A percentile compares a stretch with the other conserved stretches of the same genome.
Evolutionary conservation across 371 early-diverging fungal species (phyloP).

Genomic region (Cladochytrium tenue): DNA sequence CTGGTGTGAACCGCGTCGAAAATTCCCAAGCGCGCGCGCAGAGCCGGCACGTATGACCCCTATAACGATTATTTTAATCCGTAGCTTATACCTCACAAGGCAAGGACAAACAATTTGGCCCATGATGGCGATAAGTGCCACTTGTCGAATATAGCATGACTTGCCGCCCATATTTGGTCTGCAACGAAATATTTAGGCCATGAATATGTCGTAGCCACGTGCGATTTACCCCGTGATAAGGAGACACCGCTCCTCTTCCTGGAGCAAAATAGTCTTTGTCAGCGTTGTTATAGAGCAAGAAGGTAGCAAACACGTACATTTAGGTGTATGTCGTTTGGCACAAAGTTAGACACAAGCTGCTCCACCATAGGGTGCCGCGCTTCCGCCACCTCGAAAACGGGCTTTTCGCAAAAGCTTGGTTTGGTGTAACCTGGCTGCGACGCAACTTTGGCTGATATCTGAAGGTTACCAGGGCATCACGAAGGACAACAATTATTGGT

Average conservation of each 20-base stretch:
- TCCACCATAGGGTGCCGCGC: constrained; percentile 71
- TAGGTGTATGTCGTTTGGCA: constrained; percentile 70
- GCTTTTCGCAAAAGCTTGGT: constrained; percentile 58
- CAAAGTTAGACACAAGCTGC: constrained; percentile 46
- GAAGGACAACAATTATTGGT: background rate
- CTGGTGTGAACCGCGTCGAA: constrained; percentile 88
- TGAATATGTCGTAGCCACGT: background rate
- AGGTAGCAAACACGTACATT: constrained; percentile 25
- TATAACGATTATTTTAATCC: background rate
- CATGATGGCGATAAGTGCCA: constrained; percentile 76
- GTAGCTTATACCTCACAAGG: background rate
- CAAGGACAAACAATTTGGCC: constrained; percentile 71
- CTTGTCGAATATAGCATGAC: constrained; percentile 75
- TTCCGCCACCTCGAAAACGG: constrained; percentile 46
- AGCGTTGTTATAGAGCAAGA: background rate
- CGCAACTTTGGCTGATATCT: constrained; percentile 53
- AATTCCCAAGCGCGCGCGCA: constrained; percentile 78
- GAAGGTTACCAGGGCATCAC: background rate
- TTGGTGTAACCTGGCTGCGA: constrained; percentile 69
- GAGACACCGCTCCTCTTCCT: constrained; percentile 29
- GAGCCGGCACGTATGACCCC: constrained; percentile 84
- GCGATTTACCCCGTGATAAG: constrained; percentile 37
- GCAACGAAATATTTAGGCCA: background rate
- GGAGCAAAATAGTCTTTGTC: too few species aligned
- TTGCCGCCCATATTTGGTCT: constrained; percentile 85